Conservation (phyloP, 331 rosid species). For the Pyracantha coccinea region DNA sequence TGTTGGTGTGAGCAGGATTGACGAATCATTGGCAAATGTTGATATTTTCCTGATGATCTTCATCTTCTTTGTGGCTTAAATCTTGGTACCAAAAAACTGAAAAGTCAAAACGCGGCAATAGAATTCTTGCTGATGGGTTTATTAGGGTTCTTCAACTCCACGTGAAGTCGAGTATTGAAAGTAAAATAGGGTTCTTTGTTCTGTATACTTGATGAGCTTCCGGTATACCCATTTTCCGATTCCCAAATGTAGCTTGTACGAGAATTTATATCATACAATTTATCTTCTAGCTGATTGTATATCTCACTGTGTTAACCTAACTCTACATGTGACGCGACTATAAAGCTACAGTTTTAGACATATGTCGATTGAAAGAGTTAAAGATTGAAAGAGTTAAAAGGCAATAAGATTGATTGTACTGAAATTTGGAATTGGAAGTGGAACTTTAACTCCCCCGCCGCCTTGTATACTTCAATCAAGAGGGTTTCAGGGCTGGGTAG, state of each 20-base stretch:
- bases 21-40: constrained; percentile 79
- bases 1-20: constrained; percentile 55
- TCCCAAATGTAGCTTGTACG: constrained; percentile 11
- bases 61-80: constrained; percentile 76
- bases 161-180: not conserved
- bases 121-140: constrained; percentile 12
- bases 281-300: not conserved
- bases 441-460: not conserved
- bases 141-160: constrained; percentile 4
- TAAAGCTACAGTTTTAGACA: not conserved
- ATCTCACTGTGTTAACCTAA: not conserved
- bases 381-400: not conserved
- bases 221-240: constrained; percentile 4
- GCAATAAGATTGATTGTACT: not conserved
- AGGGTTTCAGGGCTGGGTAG: not conserved
- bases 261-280: not conserved
- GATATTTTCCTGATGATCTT: constrained; percentile 64
- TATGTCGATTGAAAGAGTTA: not conserved
- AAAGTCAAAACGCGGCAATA: not conserved
- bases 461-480: no score
- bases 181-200: constrained; percentile 14
- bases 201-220: constrained; percentile 19
- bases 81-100: not conserved
- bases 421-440: constrained; percentile 1
- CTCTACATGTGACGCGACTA: not conserved